A percentile compares a stretch with the other conserved stretches of the same genome.
Conservation (phyloP, 164 flowering plant species). For the Tetrastigma voinierianum region DNA sequence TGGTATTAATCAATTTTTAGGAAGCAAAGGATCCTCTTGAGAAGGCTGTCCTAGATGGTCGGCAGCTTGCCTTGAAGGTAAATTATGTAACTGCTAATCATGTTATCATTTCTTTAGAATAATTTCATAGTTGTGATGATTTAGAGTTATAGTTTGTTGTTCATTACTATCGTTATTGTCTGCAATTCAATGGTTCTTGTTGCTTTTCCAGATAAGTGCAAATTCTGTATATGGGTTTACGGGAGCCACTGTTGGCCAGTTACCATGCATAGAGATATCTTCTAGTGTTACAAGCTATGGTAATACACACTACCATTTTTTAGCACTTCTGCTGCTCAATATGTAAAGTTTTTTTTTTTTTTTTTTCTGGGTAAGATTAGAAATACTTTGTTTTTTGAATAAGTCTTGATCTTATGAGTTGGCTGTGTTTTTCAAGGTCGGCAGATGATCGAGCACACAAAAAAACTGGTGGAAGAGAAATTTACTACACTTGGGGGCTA, state of each 20-base stretch:
- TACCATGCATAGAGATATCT: constrained; percentile 96
- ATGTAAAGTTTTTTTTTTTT: neutral
- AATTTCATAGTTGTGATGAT: neutral
- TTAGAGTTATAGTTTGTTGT: neutral
- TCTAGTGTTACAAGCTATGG: constrained; percentile 99
- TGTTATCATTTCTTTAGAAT: neutral
- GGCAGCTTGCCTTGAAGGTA: constrained; percentile 96
- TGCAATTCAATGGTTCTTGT: constrained; percentile 1
- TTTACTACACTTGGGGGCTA: constrained; percentile 80
- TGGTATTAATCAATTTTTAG: constrained; percentile 32
- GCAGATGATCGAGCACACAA: constrained; percentile 98
- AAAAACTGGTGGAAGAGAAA: constrained; percentile 87
- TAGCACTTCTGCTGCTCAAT: neutral
- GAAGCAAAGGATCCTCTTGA: constrained; percentile 95
- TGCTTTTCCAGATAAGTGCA: constrained; percentile 81
- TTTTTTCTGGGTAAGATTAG: neutral
- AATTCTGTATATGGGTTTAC: constrained; percentile 99
- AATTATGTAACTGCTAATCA: constrained; percentile 1
- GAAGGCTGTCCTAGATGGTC: constrained; percentile 98
- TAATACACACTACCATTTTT: constrained; percentile 17
- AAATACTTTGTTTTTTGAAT: neutral
- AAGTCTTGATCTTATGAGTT: constrained; percentile 1
- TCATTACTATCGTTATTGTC: neutral
- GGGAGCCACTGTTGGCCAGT: constrained; percentile 94
- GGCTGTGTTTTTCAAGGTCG: constrained; percentile 59